Base-by-base conservation (phyloP, 495 filamentous ascomycete species). In the Penicillium samsonianum region DNA sequence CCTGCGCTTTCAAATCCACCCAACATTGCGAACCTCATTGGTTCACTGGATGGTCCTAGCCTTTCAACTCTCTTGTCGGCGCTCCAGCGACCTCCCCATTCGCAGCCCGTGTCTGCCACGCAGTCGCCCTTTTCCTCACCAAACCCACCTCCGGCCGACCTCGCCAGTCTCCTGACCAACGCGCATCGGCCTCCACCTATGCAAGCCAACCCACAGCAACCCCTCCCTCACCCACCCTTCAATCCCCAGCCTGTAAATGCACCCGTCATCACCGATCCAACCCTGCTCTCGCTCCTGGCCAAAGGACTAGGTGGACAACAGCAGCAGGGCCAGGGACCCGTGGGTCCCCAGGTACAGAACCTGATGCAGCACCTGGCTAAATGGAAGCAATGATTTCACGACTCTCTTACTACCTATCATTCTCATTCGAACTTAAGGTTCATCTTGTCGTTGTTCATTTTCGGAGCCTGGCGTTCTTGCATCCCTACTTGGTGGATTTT, bases 41-140 rank as follows among this genome's bases (percentile, higher is more conserved):
- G 85, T 9, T 78, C 84, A 30, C 74, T 96, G 14, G 89, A 96
- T 62, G 82, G 87, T 23, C 77, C 83, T 14, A 82, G 85, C 8
- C 75, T 96, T 3, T 87, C 91, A 63, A 86, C 85, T 28, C 82
- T 96, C 17, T 64, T 96, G 17, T 83, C 84, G 4, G 82, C 83
- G 7, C 67, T 79, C 30, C 77, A 78, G 59, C 75, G 77, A 26
- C 70, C 77, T n/a, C 80, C 76, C 47, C 77, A 71, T 47, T 73
- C 68, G 10, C 60, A 66, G 44, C 67, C 76, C 37, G 71, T 76
- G n/a, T 73, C 76, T 33, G 62, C 70, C 25, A 56, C 66, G n/a
- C 78, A 75, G 61, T 73, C 70, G 53, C 58, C 74, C 50, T 62
- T 78, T 47, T 38, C 69, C 12, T 59, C 71, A 2, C 67, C 73